These are phyloP conservation scores for Allantophomopsis cytisporea DNA, from an alignment of 2,329 filamentous ascomycete genomes.

Conservation along the genomic window DNA sequence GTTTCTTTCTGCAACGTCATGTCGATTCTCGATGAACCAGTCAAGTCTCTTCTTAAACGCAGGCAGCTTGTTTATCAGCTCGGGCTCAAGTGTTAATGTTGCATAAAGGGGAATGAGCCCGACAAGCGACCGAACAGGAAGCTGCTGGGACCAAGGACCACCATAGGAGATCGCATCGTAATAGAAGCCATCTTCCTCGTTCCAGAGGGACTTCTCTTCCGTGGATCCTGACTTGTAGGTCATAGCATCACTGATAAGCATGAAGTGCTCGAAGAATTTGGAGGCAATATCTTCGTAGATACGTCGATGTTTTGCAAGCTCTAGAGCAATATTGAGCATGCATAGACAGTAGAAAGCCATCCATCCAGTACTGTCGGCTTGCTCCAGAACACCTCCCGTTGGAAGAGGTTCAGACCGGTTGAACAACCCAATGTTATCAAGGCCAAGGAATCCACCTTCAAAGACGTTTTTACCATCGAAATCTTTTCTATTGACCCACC, in stretches of 20 bases:
- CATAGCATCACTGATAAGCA: conserved; percentile 97
- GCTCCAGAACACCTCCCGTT: conserved; percentile 84
- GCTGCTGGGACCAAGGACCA: conserved; percentile 82
- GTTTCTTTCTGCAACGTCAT: conserved; percentile 81
- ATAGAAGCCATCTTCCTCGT: conserved; percentile 93
- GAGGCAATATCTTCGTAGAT: conserved; percentile 95
- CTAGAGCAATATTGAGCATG: conserved; percentile 94
- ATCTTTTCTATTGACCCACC: conserved; percentile 98
- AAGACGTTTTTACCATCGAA: conserved; percentile 93
- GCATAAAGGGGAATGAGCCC: conserved; percentile 90
- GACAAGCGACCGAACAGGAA: conserved; percentile 83
- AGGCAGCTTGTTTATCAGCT: conserved; percentile 82
- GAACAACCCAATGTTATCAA: conserved; percentile 96
- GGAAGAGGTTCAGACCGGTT: conserved; percentile 92
- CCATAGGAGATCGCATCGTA: conserved; percentile 97
- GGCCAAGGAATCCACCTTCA: conserved; percentile 85
- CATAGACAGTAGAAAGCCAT: conserved; percentile 96
- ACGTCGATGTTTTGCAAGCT: conserved; percentile 86
- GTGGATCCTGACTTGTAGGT: conserved; percentile 59
- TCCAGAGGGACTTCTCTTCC: conserved; percentile 83
- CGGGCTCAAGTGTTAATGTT: conserved; percentile 82
- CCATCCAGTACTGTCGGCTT: conserved; percentile 96
- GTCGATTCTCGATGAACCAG: conserved; percentile 85
- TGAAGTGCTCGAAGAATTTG: conserved; percentile 98
- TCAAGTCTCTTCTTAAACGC: conserved; percentile 86